phyloP scores from a whole-genome alignment of 495 filamentous ascomycete genomes.

The Xylaria cubensis region DNA sequence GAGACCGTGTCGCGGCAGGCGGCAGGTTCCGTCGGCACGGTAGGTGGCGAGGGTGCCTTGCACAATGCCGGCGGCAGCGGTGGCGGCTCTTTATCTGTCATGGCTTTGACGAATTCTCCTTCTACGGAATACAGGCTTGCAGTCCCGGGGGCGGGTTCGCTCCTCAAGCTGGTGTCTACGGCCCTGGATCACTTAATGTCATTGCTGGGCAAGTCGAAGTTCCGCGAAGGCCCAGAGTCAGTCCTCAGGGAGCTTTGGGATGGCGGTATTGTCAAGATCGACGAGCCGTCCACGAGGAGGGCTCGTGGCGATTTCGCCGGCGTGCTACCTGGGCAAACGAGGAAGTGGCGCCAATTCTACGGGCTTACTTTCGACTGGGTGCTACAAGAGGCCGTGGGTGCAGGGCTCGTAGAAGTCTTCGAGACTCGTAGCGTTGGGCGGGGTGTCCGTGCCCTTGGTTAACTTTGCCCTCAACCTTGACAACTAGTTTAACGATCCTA shows the following conservation, averaged over 20 bases:
- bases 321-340: conserved; percentile 75
- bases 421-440: conserved; percentile 83
- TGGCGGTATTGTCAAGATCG: conserved; percentile 69
- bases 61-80: conserved; percentile 57
- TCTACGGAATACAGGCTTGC: conserved; percentile 62
- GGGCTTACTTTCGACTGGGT: conserved; percentile 82
- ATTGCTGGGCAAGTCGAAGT: conserved; percentile 68
- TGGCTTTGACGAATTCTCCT: conserved; percentile 23
- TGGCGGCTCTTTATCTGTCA: conserved; percentile 29
- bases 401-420: conserved; percentile 82
- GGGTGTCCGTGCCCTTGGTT: conserved; percentile 60
- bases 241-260: conserved; percentile 82
- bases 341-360: conserved; percentile 82
- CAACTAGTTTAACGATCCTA: neutral
- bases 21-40: conserved; percentile 67
- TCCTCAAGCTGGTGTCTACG: conserved; percentile 70
- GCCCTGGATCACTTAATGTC: conserved; percentile 71
- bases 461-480: neutral
- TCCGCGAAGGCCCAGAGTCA: conserved; percentile 68
- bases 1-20: conserved; percentile 61
- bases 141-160: conserved; percentile 75
- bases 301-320: conserved; percentile 72
- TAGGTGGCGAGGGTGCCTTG: conserved; percentile 65
- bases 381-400: conserved; percentile 77
- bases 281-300: conserved; percentile 62